A percentile compares a stretch with the other conserved stretches of the same genome.
phyloP scores from a whole-genome alignment of 202 grass and related monocot species.

The Schoenoplectus triqueter region DNA sequence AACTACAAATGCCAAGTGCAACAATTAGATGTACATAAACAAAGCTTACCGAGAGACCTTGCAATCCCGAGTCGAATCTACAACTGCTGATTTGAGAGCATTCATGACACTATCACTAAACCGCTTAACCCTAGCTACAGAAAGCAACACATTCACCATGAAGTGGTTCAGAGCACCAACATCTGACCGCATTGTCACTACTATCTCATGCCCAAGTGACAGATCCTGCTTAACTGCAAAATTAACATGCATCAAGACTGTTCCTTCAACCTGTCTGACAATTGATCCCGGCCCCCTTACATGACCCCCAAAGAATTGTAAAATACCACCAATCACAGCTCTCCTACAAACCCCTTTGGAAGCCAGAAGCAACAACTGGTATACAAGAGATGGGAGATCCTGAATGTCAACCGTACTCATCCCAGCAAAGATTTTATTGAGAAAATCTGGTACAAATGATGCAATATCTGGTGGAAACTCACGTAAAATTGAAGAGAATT shows the following conservation, averaged over 20 bases:
- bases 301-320: conserved; percentile 63
- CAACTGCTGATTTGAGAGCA: conserved; percentile 51
- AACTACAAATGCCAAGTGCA: conserved; percentile 8
- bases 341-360: conserved; percentile 65
- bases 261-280: conserved; percentile 71
- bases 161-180: conserved; percentile 61
- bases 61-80: conserved; percentile 57
- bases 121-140: conserved; percentile 66
- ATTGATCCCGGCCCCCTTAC: conserved; percentile 56
- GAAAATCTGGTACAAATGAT: conserved; percentile 45
- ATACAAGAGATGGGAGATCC: conserved; percentile 72
- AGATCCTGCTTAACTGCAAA: conserved; percentile 91
- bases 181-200: conserved; percentile 61
- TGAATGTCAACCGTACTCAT: conserved; percentile 65
- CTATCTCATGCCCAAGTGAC: conserved; percentile 65
- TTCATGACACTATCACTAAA: conserved; percentile 60
- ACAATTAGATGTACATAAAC: conserved; percentile 4
- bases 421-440: conserved; percentile 58
- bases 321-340: conserved; percentile 61
- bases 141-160: conserved; percentile 71
- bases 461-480: conserved; percentile 52
- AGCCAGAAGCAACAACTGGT: conserved; percentile 87
- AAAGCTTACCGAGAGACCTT: conserved; percentile 59
- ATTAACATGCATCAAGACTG: conserved; percentile 77
- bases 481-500: conserved; percentile 64